Evolutionary conservation across 345 rosid genomes (phyloP), one percentile per base, ranked within the genome.

Genomic region (Firmiana major): DNA sequence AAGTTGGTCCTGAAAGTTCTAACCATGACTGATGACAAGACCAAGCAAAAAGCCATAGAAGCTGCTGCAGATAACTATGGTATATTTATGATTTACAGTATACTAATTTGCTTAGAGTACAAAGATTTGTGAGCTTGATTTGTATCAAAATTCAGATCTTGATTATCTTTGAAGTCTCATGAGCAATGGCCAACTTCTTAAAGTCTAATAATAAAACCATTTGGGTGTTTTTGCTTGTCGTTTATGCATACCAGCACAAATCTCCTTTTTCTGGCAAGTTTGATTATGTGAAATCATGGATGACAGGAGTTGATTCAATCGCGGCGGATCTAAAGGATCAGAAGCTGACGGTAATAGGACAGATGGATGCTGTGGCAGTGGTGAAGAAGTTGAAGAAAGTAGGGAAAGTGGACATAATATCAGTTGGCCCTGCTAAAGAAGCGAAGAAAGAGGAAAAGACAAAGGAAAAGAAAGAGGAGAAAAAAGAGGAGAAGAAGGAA

Each of bases 21-120:
- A 83, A 93, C 97, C 80, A 95, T 95, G 97, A 92, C 96, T 7
- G 97, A 95, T 76, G 98, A 92, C 0, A 95, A 86, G 78, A 92
- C 98, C 6, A 95, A 92, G 86, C 94, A 91, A 85, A 93, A 93
- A 79, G 97, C 98, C 73, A 88, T 95, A 8, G 94, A 87, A 83
- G 98, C 96, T 73, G 94, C 93, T 62, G 97, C 98, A 79, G 96
- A 93, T 83, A 92, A 90, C 63, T 90, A 57, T 49, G 98, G 99
- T 93, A 76, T 22, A 76, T 22, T 46, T 15, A 15, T 51, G 55
- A 51, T 55, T 11, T 16, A 5, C 28, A 28, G 5, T 48, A 70
- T 16, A 16, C 55, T 21, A 31, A 7, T 63, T 24, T 68, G 10
- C 55, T 45, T 46, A 17, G 24, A 45, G 1, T 13, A 46, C 46